Conservation (phyloP, 2,329 filamentous ascomycete species). For the Aspergillus viridinutans region DNA sequence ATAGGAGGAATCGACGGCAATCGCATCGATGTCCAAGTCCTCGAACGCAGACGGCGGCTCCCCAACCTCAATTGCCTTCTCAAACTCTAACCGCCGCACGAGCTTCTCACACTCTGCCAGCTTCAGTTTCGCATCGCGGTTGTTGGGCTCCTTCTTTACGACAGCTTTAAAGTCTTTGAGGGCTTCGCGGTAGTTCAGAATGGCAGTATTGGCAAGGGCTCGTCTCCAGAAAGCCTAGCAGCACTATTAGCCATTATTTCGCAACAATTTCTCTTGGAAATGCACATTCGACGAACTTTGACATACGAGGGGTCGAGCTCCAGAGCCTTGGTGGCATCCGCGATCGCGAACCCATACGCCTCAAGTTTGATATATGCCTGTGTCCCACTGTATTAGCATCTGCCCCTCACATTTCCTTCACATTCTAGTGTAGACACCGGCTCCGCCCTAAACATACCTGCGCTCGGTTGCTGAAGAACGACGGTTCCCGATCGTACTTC, state of each 20-base stretch:
- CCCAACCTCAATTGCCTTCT: constrained; percentile 88
- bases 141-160: constrained; percentile 77
- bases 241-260: not conserved
- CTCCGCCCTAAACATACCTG: constrained; percentile 59
- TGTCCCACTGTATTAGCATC: constrained; percentile 9
- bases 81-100: constrained; percentile 86
- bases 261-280: not conserved
- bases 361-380: constrained; percentile 94
- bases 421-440: constrained; percentile 30
- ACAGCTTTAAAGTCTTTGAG: constrained; percentile 90
- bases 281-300: constrained; percentile 58
- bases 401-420: not conserved
- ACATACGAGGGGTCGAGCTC: constrained; percentile 82
- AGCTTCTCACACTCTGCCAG: constrained; percentile 91
- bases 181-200: constrained; percentile 81
- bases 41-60: constrained; percentile 91
- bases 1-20: constrained; percentile 76
- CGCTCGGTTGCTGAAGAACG: constrained; percentile 90
- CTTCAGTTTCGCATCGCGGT: constrained; percentile 88
- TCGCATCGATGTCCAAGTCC: constrained; percentile 81
- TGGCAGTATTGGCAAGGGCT: constrained; percentile 86
- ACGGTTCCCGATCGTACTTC: constrained; percentile 74
- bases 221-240: constrained; percentile 85
- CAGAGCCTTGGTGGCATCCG: constrained; percentile 85
- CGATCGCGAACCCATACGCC: constrained; percentile 86